These are phyloP conservation scores for Phialophora macrospora DNA, from an alignment of 2,329 filamentous ascomycete species.

Conservation along the genomic window DNA sequence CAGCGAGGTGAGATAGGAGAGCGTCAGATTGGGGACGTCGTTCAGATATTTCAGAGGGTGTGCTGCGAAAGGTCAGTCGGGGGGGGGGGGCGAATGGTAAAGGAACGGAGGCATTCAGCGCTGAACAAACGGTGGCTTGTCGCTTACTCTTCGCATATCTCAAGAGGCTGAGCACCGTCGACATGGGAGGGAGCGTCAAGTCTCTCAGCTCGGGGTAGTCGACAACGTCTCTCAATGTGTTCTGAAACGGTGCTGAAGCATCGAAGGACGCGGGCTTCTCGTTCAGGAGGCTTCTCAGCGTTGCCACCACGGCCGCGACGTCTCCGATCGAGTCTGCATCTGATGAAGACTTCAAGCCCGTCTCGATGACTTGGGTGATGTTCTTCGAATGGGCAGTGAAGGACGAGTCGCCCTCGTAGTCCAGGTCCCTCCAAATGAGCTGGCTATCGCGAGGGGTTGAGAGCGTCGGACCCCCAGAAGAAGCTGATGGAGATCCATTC, in stretches of 20 bases:
- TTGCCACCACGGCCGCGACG: conserved; percentile 24
- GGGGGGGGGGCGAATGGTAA: background rate
- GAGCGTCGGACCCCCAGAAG: conserved; percentile 23
- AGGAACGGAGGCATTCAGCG: too few relatives aligned
- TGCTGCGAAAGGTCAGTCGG: conserved; percentile 11
- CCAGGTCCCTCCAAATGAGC: conserved; percentile 39
- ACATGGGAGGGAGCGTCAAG: conserved; percentile 26
- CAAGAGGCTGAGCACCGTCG: conserved; percentile 23
- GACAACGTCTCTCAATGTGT: conserved; percentile 17
- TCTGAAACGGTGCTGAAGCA: background rate
- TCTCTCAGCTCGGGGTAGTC: conserved; percentile 23
- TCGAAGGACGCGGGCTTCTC: conserved; percentile 8
- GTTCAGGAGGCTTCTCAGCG: conserved; percentile 24
- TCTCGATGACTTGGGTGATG: conserved; percentile 38
- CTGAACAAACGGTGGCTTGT: background rate
- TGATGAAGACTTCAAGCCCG: conserved; percentile 8
- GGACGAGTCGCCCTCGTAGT: conserved; percentile 58
- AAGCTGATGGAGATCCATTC: conserved; percentile 1
- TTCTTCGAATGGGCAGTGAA: conserved; percentile 56
- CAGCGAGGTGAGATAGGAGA: conserved; percentile 45
- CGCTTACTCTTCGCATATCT: conserved; percentile 25
- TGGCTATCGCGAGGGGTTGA: conserved; percentile 39
- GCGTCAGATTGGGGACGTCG: conserved; percentile 38
- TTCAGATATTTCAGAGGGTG: conserved; percentile 32
- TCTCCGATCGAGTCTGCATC: conserved; percentile 14